A percentile compares a stretch with the other conserved stretches of the same genome.
phyloP scores from a whole-genome alignment of 192 early-diverging fungal species.

The Backusella australiensis region DNA sequence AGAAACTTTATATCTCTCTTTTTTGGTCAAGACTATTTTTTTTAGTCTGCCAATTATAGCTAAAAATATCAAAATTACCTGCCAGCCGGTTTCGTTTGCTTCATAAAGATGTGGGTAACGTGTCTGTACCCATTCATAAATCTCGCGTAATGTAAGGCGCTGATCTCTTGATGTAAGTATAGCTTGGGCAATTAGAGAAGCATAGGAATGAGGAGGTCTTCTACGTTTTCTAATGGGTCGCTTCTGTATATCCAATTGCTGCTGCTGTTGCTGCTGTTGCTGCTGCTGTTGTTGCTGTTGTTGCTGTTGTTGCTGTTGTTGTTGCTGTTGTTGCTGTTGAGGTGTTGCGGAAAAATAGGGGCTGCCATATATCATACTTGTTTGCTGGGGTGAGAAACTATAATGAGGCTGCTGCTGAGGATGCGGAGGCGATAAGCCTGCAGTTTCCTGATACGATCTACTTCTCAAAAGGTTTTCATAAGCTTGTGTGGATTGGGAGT shows the following conservation, averaged over 20 bases:
- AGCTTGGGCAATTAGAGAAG: constrained; percentile 78
- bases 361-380: not conserved
- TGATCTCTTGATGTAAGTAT: constrained; percentile 58
- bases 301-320: not conserved
- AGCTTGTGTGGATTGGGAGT: constrained; percentile 7
- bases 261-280: constrained; percentile 10
- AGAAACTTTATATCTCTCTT: no score
- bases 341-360: not conserved
- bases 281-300: not conserved
- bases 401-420: constrained; percentile 6
- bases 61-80: constrained; percentile 44
- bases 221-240: constrained; percentile 27
- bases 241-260: constrained; percentile 9
- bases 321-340: not conserved
- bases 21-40: not conserved
- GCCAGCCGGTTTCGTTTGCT: constrained; percentile 76
- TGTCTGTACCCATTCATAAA: constrained; percentile 76
- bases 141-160: constrained; percentile 78
- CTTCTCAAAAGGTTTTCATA: not conserved
- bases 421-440: not conserved
- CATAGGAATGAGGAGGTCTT: constrained; percentile 76
- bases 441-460: not conserved
- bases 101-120: constrained; percentile 74
- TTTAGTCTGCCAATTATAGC: not conserved
- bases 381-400: constrained; percentile 5